phyloP scores from a whole-genome alignment of 2,329 filamentous ascomycete species.

The Beauveria medogensis region DNA sequence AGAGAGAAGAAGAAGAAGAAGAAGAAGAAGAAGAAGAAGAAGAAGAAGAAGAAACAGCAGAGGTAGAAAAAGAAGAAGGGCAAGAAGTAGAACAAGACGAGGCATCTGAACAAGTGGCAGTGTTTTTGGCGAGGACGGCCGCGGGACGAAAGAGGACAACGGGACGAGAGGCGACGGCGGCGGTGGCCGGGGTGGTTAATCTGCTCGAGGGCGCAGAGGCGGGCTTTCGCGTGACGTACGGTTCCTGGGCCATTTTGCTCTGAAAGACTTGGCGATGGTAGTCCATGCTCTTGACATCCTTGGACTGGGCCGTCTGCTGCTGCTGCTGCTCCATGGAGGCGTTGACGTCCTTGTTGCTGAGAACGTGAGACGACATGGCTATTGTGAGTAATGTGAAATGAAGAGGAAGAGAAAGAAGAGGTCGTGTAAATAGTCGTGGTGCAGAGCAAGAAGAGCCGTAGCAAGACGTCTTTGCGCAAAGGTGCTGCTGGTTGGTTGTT shows the following conservation, averaged over 20 bases:
- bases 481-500: background rate
- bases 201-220: background rate
- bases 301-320: constrained; percentile 20
- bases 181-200: background rate
- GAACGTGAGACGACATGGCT: constrained; percentile 50
- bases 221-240: constrained; percentile 40
- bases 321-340: constrained; percentile 32
- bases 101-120: constrained; percentile 6
- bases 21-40: background rate
- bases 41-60: constrained; percentile 1
- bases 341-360: constrained; percentile 61
- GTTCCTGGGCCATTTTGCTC: constrained; percentile 59
- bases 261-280: constrained; percentile 70
- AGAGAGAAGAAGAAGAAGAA: background rate
- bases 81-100: constrained; percentile 5
- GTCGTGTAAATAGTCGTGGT: background rate
- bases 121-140: background rate
- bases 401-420: background rate
- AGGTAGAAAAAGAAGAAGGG: background rate
- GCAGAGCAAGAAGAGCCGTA: too few species aligned
- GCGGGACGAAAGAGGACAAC: background rate
- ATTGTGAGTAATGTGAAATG: constrained; percentile 26
- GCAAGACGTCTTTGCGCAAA: background rate
- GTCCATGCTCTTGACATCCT: constrained; percentile 60
- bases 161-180: background rate